Base-by-base conservation (phyloP, 495 filamentous ascomycete species). In the Podospora conica region DNA sequence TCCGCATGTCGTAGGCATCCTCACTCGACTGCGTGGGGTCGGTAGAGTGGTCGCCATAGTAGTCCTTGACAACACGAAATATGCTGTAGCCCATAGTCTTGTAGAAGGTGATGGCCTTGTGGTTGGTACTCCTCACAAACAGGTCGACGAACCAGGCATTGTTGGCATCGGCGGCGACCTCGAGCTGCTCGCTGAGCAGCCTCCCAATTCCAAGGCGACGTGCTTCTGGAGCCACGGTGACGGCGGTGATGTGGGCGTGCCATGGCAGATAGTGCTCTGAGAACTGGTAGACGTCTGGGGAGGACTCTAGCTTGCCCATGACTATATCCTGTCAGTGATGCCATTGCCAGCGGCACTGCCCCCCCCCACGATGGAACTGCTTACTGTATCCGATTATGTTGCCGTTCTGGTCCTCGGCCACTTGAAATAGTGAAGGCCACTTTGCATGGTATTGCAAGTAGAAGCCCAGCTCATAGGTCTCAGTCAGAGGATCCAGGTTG, bases 1-100 rank as follows among this genome's bases (percentile, higher is more conserved):
- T 98, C 59, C 95, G 87, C 95, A 98, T 98, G 76, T 98, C 85
- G 75, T 90, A 97, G 15, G 95, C 95, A 81, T 97, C 93, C 71
- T 93, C 92, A 28, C 86, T 87, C 18, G 70, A 67, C 57, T 75
- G 74, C 53, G 75, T 86, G 9, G 87, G 87, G 74, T 93, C 88
- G 71, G 92, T 93, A 59, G 87, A 91, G 58, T 83, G 80, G 56
- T 82, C 81, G 53, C 81, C 80, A 70, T 98, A 98, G 76, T 98
- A 98, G 70, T 88, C 89, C 60, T 92, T 84, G 22, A 98, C 94
- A 3, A 90, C 85, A 20, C 95, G 84, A 80, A 90, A 98, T 69
- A 97, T 87, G 62, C 86, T 91, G 74, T 84, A 96, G 74, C 95
- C 95, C 87, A 98, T 89, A 60, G 87, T 88, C 74, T 88, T 88